Percentiles rank a stretch among this genome's conserved stretches.
Evolutionary conservation across 495 filamentous ascomycete species (phyloP).

Genomic region (Geoglossum glabrum): DNA sequence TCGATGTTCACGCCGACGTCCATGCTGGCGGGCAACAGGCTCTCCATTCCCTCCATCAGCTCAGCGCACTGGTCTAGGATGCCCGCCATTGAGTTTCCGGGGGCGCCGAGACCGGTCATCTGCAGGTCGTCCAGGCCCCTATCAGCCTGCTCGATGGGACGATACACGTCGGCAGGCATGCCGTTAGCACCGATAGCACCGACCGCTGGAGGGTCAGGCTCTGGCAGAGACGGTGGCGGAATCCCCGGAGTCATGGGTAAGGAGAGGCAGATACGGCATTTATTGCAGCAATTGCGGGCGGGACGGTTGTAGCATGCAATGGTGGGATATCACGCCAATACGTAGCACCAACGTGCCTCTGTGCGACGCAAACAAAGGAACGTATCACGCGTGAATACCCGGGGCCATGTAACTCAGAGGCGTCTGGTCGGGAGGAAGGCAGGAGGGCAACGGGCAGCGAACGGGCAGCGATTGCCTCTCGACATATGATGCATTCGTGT

Average conservation of each 20-base stretch:
- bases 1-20: constrained; percentile 12
- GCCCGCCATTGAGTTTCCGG: constrained; percentile 19
- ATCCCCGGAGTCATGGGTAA: background rate
- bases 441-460: too few species aligned
- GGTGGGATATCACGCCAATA: background rate
- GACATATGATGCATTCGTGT: background rate
- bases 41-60: constrained; percentile 15
- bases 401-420: background rate
- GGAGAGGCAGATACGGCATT: background rate
- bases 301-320: background rate
- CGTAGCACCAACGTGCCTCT: background rate
- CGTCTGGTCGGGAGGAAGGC: background rate
- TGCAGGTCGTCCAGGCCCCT: background rate
- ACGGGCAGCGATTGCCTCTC: background rate
- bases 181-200: background rate
- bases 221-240: background rate
- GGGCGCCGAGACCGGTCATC: constrained; percentile 7
- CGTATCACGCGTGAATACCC: background rate
- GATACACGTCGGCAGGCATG: background rate
- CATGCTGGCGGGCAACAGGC: constrained; percentile 15
- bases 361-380: background rate
- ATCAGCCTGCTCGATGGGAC: background rate
- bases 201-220: background rate
- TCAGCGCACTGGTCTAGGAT: constrained; percentile 18
- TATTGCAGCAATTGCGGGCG: background rate